Evolutionary conservation across 2,329 filamentous ascomycete species (phyloP), one percentile per base, ranked within the genome.

Genomic region (Colletotrichum lini): DNA sequence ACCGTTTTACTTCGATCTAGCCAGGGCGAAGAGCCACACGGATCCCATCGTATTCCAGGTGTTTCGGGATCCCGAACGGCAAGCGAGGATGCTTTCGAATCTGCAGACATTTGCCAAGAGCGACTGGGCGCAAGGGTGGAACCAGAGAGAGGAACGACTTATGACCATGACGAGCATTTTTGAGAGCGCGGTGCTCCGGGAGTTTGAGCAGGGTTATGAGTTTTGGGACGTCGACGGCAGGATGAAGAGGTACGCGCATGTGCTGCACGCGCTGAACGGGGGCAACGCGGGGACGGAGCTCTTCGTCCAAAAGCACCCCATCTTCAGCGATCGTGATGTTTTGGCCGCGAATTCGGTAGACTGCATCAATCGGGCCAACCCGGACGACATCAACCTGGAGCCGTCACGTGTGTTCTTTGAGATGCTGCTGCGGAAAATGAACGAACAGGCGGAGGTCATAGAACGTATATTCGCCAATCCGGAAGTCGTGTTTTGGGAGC

Each of bases 161-260:
- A 85, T 89, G 47, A 88, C 87, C 30, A 95, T 97, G 88, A 89
- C 92, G 74, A 88, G 88, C 47, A 91, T 96, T 70, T 99, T 99
- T 77, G 96, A 98, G 82, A 95, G 92, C 67, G 95, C 95, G 4
- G 95, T 97, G 4, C 83, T 98, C 62, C 89, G 93, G 59, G 96
- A 99, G 80, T 99, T 99, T 75, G 93, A 97, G 81, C 93, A 96
- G 78, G 96, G 94, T 4, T 97, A 97, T 75, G 94, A 96, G 79
- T 91, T 91, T 53, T 93, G 93, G 83, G 96, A 99, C 79, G 91
- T 97, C 65, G 93, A 97, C 74, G 95, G 94, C 2, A 88, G 91
- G 65, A 98, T 98, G 96, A 91, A 89, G 75, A 90, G 93, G 77
- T 98, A 98, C 81, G 95, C 95, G 2, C 91, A 94, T 76, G 95